These are phyloP conservation scores for Colletotrichum tropicicola DNA, from an alignment of 2,329 filamentous ascomycete genomes.

Conservation along the genomic window DNA sequence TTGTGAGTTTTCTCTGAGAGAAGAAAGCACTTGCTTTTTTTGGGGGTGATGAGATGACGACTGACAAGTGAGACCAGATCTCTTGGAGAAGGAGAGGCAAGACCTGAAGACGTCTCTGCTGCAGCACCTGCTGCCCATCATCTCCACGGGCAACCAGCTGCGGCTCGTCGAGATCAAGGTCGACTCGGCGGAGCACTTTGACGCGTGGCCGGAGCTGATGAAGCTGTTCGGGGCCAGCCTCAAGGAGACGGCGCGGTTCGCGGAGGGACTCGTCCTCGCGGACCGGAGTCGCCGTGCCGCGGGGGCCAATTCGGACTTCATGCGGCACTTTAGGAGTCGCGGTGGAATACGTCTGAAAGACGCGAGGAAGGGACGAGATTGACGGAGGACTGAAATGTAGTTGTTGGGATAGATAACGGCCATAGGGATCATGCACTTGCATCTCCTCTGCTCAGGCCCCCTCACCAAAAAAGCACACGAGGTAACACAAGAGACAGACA, in stretches of 20 bases:
- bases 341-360: conserved; percentile 25
- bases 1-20: conserved; percentile 8
- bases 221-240: conserved; percentile 28
- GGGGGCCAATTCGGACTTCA: conserved; percentile 24
- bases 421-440: background rate
- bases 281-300: conserved; percentile 24
- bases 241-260: conserved; percentile 24
- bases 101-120: conserved; percentile 28
- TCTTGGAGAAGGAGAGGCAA: conserved; percentile 28
- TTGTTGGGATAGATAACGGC: background rate
- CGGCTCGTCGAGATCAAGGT: conserved; percentile 31
- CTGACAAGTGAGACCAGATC: conserved; percentile 15
- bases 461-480: background rate
- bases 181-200: conserved; percentile 29
- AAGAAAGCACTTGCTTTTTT: background rate
- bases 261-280: conserved; percentile 20
- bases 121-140: conserved; percentile 26
- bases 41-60: background rate
- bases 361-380: conserved; percentile 17
- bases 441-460: background rate
- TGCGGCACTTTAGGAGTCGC: conserved; percentile 25
- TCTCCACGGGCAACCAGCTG: conserved; percentile 27
- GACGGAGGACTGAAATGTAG: background rate
- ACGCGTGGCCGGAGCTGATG: conserved; percentile 29
- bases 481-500: background rate